These are phyloP conservation scores for Thelonectria discophora DNA, from an alignment of 2,329 filamentous ascomycete genomes.

Conservation along the genomic window DNA sequence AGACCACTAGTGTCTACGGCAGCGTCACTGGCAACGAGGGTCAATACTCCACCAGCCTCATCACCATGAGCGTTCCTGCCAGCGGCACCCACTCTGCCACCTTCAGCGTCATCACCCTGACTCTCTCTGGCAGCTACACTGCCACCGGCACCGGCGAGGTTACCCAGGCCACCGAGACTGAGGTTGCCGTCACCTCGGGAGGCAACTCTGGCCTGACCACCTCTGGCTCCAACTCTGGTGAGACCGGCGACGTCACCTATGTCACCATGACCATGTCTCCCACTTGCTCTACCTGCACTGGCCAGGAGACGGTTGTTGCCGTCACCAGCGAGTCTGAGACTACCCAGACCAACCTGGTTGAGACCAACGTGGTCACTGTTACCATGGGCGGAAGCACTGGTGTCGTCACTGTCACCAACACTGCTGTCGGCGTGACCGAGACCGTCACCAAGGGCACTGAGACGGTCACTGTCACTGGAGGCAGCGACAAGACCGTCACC, in stretches of 20 bases:
- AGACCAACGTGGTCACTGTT: slow-evolving; percentile 29
- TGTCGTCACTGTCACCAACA: slow-evolving; percentile 20
- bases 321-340: slow-evolving; percentile 15
- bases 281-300: slow-evolving; percentile 19
- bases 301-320: slow-evolving; percentile 24
- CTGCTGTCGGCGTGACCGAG: slow-evolving; percentile 35
- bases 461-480: slow-evolving; percentile 13
- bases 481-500: slow-evolving; percentile 11
- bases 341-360: slow-evolving; percentile 1
- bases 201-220: neutral
- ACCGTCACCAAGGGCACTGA: slow-evolving; percentile 22
- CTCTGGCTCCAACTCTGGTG: neutral
- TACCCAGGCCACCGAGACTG: slow-evolving; percentile 6
- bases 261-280: slow-evolving; percentile 23
- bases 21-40: slow-evolving; percentile 12
- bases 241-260: slow-evolving; percentile 18
- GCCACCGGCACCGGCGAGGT: slow-evolving; percentile 18
- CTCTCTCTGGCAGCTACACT: slow-evolving; percentile 11
- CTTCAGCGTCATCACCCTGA: slow-evolving; percentile 21
- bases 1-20: slow-evolving; percentile 4
- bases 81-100: slow-evolving; percentile 11
- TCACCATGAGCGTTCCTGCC: slow-evolving; percentile 20
- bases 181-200: neutral
- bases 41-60: slow-evolving; percentile 17
- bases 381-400: too few relatives aligned